Evolutionary conservation across 2,329 filamentous ascomycete genomes (phyloP).

Genomic region (Fusarium udum): DNA sequence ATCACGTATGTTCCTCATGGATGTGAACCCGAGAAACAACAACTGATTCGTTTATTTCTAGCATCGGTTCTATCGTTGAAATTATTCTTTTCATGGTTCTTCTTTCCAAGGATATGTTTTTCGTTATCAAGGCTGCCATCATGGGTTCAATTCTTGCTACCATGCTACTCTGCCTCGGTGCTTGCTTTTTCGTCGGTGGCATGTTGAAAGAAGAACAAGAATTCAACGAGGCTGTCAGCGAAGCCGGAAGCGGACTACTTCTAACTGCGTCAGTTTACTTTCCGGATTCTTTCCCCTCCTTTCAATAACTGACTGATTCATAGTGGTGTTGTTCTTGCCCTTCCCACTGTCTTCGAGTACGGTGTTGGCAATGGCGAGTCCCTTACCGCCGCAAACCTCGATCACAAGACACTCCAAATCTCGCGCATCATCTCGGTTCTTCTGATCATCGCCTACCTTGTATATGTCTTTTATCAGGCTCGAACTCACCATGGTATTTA

Average conservation of each 20-base stretch:
- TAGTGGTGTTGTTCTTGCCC: conserved; percentile 50
- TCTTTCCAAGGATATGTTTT: conserved; percentile 63
- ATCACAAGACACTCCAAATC: conserved; percentile 67
- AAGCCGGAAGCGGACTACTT: conserved; percentile 80
- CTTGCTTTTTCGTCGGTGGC: conserved; percentile 83
- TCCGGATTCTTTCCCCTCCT: not conserved
- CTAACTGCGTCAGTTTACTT: conserved; percentile 74
- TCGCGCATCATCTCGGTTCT: conserved; percentile 77
- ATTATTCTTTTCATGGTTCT: conserved; percentile 85
- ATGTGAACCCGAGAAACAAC: no score
- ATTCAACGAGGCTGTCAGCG: conserved; percentile 80
- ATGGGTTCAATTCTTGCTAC: conserved; percentile 86
- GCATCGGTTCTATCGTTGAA: conserved; percentile 79
- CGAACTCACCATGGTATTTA: conserved; percentile 80
- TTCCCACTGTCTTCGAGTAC: conserved; percentile 66
- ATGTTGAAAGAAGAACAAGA: conserved; percentile 72
- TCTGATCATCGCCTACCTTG: conserved; percentile 72
- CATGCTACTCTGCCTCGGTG: conserved; percentile 79
- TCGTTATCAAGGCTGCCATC: conserved; percentile 85
- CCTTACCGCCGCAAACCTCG: conserved; percentile 53
- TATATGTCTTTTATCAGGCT: conserved; percentile 79
- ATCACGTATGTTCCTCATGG: conserved; percentile 58
- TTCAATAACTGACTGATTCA: conserved; percentile 45
- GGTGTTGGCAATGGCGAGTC: conserved; percentile 48
- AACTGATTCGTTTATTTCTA: conserved; percentile 30